Evolutionary conservation across 352 stramenopile species (phyloP), one percentile per base, ranked within the genome.

Genomic region (Phytophthora rubi): DNA sequence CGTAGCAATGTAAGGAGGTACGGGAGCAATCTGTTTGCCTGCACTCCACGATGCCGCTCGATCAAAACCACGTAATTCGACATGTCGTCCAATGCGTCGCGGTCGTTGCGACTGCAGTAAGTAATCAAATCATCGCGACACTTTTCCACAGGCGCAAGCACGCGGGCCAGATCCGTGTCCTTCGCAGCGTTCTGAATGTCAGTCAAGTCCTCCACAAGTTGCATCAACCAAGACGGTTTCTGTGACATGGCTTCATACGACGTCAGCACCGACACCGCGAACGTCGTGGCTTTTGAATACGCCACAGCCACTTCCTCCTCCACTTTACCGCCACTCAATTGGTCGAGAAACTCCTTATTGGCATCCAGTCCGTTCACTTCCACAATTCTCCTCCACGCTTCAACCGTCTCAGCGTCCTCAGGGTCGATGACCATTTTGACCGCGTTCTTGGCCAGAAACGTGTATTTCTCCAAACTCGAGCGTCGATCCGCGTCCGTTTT

Each of bases 181-280:
- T 53, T 63, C 13, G 53, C 53, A 9, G 53, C 23, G 51, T 49
- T 53, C 18, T 45, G 32, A 42, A 69, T 13, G 51, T 48, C 44
- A 26, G 28, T 69, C 2, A 69, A 23, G 44, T 69, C 55, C 16
- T 63, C 53, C 15, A 69, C 53, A 35, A 69, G 45, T 21, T 69
- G 62, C 32, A 69, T 69, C 6, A 63, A 18, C 45, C 52, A 68
- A 16, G 52, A 52, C 5, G 39, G 30, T 8, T 68, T 68, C 35
- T 68, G 39, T 10, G 44, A 62, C 32, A 52, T 52, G 44, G 52
- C 18, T 47, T 54, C 45, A 56, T 60, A 60, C 32, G 52, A 63
- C 7, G 42, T 68, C 21, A 58, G 53, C 15, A 63, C 16, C 33
- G 61, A 37, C 59, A 68, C 12, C 33, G 35, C 37, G 55, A 53